These are phyloP conservation scores for Coemansia javaensis DNA, from an alignment of 192 early-diverging fungal genomes.

Conservation along the genomic window DNA sequence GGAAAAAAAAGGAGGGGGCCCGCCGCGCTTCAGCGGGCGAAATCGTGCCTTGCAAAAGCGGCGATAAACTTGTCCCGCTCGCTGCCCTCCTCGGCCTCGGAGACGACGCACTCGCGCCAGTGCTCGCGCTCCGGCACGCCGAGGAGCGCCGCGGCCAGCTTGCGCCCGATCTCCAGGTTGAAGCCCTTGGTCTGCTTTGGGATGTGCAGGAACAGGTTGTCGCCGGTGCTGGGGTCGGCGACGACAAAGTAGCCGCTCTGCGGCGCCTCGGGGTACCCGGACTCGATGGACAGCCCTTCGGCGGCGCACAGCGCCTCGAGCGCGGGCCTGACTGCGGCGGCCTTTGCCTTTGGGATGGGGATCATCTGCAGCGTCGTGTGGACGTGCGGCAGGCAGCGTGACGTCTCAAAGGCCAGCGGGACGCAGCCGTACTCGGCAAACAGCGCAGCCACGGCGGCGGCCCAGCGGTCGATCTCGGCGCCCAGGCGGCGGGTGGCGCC, in stretches of 20 bases:
- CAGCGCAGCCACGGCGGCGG: slow-evolving; percentile 20
- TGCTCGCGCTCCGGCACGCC: slow-evolving; percentile 64
- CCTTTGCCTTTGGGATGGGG: slow-evolving; percentile 27
- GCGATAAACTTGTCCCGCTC: slow-evolving; percentile 44
- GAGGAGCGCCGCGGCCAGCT: slow-evolving; percentile 62
- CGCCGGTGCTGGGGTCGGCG: slow-evolving; percentile 12
- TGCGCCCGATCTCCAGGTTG: slow-evolving; percentile 76
- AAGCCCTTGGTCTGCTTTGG: slow-evolving; percentile 43
- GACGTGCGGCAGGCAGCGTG: slow-evolving; percentile 45
- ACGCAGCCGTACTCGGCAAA: slow-evolving; percentile 58
- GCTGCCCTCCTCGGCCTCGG: slow-evolving; percentile 59
- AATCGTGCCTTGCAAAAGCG: slow-evolving; percentile 38
- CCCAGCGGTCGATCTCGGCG: slow-evolving; percentile 55
- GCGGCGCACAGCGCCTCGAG: slow-evolving; percentile 23
- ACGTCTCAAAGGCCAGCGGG: slow-evolving; percentile 74
- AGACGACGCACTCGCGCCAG: slow-evolving; percentile 74
- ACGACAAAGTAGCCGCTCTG: slow-evolving; percentile 34
- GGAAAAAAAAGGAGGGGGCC: no score
- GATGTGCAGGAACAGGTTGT: slow-evolving; percentile 25
- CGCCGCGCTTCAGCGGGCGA: slow-evolving; percentile 20
- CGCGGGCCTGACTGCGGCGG: slow-evolving; percentile 6
- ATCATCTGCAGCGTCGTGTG: slow-evolving; percentile 39
- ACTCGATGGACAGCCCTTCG: slow-evolving; percentile 8
- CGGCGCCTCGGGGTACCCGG: slow-evolving; percentile 13
- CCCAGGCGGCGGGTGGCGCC: no score